phyloP scores from a whole-genome alignment of 192 early-diverging fungal species.

The Lobosporangium transversale region DNA sequence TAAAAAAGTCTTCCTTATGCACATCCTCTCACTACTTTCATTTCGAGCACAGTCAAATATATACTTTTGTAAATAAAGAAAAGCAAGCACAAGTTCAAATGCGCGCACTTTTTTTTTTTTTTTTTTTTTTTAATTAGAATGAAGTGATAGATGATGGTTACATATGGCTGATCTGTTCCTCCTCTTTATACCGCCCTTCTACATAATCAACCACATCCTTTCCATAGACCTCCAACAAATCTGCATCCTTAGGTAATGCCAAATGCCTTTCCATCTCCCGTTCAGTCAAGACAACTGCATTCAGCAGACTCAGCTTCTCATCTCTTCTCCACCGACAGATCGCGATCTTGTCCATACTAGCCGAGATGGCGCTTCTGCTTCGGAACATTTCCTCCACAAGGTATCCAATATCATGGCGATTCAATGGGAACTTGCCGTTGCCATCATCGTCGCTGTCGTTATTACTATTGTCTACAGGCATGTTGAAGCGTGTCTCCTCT shows the following conservation, averaged over 20 bases:
- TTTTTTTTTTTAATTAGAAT: no score
- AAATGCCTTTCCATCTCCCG: conserved; percentile 76
- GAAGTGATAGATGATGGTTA: no score
- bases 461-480: neutral
- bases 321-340: conserved; percentile 81
- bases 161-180: conserved; percentile 39
- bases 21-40: no score
- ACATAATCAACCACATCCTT: conserved; percentile 64
- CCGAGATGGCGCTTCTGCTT: conserved; percentile 80
- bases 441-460: no score
- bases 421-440: conserved; percentile 66
- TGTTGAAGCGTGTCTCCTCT: conserved; percentile 12
- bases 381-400: conserved; percentile 92
- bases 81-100: no score
- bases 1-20: no score
- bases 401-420: conserved; percentile 82
- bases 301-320: conserved; percentile 72
- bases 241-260: conserved; percentile 49
- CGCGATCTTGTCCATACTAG: conserved; percentile 73
- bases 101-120: neutral
- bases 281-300: conserved; percentile 87
- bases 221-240: conserved; percentile 62
- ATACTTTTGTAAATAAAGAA: no score
- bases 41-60: no score
- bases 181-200: conserved; percentile 57